Evolutionary conservation across 148 eudicot species (phyloP).

Genomic region (Fagopyrum esculentum): DNA sequence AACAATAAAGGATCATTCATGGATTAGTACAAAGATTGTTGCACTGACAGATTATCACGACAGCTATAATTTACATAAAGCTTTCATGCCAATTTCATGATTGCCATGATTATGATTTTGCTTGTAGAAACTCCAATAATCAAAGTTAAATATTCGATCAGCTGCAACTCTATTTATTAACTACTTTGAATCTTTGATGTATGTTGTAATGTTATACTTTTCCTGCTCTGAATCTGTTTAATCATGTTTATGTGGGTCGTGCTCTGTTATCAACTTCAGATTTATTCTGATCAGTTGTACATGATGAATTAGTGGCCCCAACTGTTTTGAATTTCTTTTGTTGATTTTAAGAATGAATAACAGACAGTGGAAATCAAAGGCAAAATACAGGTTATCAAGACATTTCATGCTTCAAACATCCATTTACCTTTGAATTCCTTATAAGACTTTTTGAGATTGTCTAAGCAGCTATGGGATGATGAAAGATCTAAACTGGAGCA

Average conservation of each 20-base stretch:
- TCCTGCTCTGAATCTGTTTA: background rate
- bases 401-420: background rate
- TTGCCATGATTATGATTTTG: background rate
- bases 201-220: background rate
- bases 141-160: background rate
- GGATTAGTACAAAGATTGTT: background rate
- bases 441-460: background rate
- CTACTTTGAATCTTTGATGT: background rate
- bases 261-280: background rate
- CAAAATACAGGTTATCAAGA: conserved; percentile 51
- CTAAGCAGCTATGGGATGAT: background rate
- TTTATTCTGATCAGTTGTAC: background rate
- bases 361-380: conserved; percentile 81
- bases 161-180: background rate
- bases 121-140: background rate
- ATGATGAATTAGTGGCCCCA: no score
- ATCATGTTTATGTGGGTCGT: background rate
- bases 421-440: background rate
- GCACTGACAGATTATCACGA: background rate
- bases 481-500: background rate
- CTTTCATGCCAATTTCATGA: background rate
- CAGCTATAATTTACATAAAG: background rate
- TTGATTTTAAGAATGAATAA: conserved; percentile 73
- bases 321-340: background rate
- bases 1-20: background rate